phyloP scores from a whole-genome alignment of 371 early-diverging fungal species.

The Lichtheimia ornata region DNA sequence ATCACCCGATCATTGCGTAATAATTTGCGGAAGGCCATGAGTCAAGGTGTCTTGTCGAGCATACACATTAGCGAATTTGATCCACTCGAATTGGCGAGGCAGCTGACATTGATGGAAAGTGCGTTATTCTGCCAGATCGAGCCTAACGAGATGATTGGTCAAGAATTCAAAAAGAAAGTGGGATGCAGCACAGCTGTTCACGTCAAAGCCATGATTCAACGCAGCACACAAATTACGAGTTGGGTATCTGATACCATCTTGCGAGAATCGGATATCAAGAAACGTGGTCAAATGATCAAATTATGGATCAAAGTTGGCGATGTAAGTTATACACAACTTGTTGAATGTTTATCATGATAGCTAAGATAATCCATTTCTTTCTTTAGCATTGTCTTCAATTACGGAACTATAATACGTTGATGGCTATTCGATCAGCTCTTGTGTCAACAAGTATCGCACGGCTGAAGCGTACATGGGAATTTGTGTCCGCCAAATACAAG shows the following conservation, averaged over 20 bases:
- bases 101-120: slow-evolving; percentile 72
- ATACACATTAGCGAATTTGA: slow-evolving; percentile 70
- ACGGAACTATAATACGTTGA: slow-evolving; percentile 79
- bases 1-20: slow-evolving; percentile 34
- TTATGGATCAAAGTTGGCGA: slow-evolving; percentile 69
- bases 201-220: slow-evolving; percentile 49
- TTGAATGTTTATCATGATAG: background rate
- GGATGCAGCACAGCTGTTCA: slow-evolving; percentile 43
- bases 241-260: slow-evolving; percentile 77
- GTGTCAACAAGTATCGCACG: slow-evolving; percentile 74
- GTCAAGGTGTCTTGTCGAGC: slow-evolving; percentile 10
- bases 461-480: slow-evolving; percentile 74
- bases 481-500: slow-evolving; percentile 54
- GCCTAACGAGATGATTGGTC: slow-evolving; percentile 66
- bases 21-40: slow-evolving; percentile 28
- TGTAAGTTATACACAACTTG: slow-evolving; percentile 25
- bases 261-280: slow-evolving; percentile 63
- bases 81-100: slow-evolving; percentile 74
- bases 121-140: slow-evolving; percentile 57
- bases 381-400: slow-evolving; percentile 60
- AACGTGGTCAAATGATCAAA: slow-evolving; percentile 63
- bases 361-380: background rate
- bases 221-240: slow-evolving; percentile 58
- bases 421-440: slow-evolving; percentile 79
- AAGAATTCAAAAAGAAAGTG: slow-evolving; percentile 57